phyloP scores from a whole-genome alignment of 2,329 filamentous ascomycete genomes.

The Microsporum audouinii region DNA sequence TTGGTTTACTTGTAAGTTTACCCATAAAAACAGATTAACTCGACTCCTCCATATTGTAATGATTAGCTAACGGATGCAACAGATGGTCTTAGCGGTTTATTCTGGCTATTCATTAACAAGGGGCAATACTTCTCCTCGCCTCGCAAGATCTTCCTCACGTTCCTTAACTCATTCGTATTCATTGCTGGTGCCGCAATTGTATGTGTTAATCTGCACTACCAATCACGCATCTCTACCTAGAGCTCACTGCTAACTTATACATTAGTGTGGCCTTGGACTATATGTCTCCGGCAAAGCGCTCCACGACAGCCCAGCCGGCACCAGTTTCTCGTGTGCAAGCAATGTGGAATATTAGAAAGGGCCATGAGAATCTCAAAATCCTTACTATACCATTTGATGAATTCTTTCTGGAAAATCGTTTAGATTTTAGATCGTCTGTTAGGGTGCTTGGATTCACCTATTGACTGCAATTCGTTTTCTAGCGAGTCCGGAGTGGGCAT shows the following conservation, averaged over 20 bases:
- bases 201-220: constrained; percentile 11
- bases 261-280: constrained; percentile 31
- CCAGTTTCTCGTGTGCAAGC: constrained; percentile 29
- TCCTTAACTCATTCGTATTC: constrained; percentile 37
- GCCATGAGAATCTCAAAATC: background rate
- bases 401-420: background rate
- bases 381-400: background rate
- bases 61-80: background rate
- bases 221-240: background rate
- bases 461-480: background rate
- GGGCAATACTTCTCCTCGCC: constrained; percentile 32
- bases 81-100: constrained; percentile 33
- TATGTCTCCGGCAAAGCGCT: constrained; percentile 33
- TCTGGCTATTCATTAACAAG: constrained; percentile 41
- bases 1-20: constrained; percentile 50
- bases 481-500: background rate
- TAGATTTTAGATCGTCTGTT: background rate
- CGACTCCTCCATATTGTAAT: background rate
- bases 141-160: constrained; percentile 35
- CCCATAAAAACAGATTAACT: background rate
- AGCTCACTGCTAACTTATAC: constrained; percentile 9
- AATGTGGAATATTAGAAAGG: constrained; percentile 1
- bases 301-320: constrained; percentile 23
- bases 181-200: constrained; percentile 22
- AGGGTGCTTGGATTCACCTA: background rate